A percentile compares a stretch with the other conserved stretches of the same genome.
phyloP scores from a whole-genome alignment of 192 early-diverging fungal species.

The Gamsiella multidivaricata region DNA sequence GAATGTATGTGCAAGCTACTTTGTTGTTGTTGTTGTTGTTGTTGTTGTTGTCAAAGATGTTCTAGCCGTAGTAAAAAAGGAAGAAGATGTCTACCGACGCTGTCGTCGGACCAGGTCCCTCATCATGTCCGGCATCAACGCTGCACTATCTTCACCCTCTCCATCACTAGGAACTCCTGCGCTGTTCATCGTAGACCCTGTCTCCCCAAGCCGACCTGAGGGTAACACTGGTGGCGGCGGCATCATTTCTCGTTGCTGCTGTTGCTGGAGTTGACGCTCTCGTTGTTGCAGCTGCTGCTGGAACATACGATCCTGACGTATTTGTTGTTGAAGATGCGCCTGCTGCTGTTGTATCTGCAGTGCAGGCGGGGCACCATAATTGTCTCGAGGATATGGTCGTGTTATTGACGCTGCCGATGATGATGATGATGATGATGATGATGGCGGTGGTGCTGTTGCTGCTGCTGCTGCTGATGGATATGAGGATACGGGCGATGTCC shows the following conservation, averaged over 20 bases:
- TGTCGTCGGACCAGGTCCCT: constrained; percentile 22
- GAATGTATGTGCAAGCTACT: no score
- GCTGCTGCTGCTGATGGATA: constrained; percentile 8
- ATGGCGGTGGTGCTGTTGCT: constrained; percentile 2
- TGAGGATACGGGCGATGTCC: not conserved
- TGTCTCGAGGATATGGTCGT: not conserved
- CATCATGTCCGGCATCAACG: constrained; percentile 6
- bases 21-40: no score
- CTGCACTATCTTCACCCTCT: not conserved
- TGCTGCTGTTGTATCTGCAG: no score
- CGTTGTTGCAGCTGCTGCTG: not conserved
- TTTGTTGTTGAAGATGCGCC: no score
- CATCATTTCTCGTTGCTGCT: not conserved
- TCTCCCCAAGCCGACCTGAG: not conserved
- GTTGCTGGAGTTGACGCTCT: not conserved
- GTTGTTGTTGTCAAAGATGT: no score
- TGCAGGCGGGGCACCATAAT: no score
- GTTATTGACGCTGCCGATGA: not conserved
- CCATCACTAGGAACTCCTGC: not conserved
- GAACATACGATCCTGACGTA: not conserved
- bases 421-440: constrained; percentile 1
- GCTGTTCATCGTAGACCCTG: not conserved
- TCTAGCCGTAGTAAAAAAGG: not conserved
- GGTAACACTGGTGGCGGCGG: not conserved
- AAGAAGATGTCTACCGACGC: constrained; percentile 9